Evolutionary conservation across 306 rosid species (phyloP).

Genomic region (Vicia faba): DNA sequence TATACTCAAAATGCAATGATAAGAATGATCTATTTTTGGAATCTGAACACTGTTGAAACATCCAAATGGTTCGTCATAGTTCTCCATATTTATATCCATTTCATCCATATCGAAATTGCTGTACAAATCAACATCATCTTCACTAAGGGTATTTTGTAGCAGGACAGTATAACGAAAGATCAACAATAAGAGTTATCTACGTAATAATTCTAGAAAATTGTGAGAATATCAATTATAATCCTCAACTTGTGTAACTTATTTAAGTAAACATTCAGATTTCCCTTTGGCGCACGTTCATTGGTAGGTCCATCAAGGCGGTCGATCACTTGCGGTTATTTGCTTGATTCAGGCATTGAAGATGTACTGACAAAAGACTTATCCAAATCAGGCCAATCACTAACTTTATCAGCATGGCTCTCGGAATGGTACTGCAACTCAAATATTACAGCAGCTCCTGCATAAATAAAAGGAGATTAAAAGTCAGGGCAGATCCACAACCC

Average conservation of each 20-base stretch:
- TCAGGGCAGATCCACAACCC: no score
- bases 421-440: no score
- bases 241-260: background rate
- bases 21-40: no score
- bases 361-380: conserved; percentile 56
- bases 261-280: conserved; percentile 40
- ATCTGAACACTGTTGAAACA: no score
- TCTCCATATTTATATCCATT: conserved; percentile 81
- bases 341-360: conserved; percentile 56
- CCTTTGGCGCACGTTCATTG: conserved; percentile 68
- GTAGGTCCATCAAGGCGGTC: conserved; percentile 52
- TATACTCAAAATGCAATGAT: no score
- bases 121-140: conserved; percentile 52
- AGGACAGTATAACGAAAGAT: conserved; percentile 63
- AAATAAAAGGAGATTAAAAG: no score
- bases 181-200: conserved; percentile 35
- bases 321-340: conserved; percentile 45
- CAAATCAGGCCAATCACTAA: conserved; percentile 32
- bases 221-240: conserved; percentile 8
- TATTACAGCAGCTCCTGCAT: no score
- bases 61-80: conserved; percentile 96
- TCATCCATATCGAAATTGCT: conserved; percentile 87
- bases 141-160: conserved; percentile 51
- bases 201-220: conserved; percentile 4
- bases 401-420: conserved; percentile 53